Evolutionary conservation across 106 monocot species (phyloP).

Genomic region (Dendrobium huoshanense): DNA sequence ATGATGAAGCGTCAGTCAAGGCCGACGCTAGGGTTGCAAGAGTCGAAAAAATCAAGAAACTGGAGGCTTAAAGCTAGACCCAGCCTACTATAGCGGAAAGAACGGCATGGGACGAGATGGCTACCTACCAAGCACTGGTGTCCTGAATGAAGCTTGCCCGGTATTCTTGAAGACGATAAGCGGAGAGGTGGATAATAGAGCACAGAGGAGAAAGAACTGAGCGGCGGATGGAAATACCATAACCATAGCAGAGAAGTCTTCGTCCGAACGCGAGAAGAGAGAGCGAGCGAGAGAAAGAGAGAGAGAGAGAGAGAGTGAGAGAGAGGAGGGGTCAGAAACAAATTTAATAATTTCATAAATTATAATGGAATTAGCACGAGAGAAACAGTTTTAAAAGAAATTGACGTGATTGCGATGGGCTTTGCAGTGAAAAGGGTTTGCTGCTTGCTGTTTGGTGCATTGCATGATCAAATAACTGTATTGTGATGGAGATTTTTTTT

Average conservation of each 20-base stretch:
- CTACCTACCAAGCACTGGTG: background rate
- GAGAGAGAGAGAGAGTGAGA: background rate
- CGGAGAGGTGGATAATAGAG: background rate
- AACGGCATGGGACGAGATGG: background rate
- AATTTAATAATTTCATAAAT: background rate
- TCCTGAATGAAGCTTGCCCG: background rate
- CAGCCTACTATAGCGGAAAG: background rate
- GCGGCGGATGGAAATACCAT: background rate
- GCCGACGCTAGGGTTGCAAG: conserved; percentile 1
- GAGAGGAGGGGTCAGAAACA: background rate
- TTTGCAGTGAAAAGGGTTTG: background rate
- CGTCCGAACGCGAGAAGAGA: background rate
- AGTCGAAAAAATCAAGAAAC: background rate
- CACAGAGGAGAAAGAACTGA: background rate
- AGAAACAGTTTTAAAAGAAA: background rate
- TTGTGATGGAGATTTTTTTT: background rate
- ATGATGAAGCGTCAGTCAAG: background rate
- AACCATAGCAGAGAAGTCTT: background rate
- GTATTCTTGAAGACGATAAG: background rate
- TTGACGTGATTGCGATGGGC: background rate
- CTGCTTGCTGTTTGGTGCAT: background rate
- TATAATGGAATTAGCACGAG: background rate
- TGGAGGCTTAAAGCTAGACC: background rate
- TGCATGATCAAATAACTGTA: background rate
- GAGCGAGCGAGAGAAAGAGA: background rate